Conservation (phyloP, 148 eudicot species). For the Amaranthus hypochondriacus region DNA sequence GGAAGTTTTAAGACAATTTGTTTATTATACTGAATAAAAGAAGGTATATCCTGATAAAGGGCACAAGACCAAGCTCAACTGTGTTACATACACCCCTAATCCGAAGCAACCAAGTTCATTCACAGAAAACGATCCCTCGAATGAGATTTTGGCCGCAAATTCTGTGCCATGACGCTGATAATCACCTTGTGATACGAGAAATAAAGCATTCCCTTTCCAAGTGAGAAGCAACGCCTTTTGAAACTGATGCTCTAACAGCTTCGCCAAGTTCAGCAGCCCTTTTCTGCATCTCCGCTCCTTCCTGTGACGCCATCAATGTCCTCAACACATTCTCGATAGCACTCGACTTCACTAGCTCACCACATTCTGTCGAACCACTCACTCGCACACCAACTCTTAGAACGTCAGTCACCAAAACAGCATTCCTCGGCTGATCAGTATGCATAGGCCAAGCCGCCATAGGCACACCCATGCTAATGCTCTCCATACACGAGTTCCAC, state of each 20-base stretch:
- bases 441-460: conserved; percentile 64
- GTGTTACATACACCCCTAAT: not conserved
- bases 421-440: conserved; percentile 58
- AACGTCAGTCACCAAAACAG: conserved; percentile 32
- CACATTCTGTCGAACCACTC: conserved; percentile 31
- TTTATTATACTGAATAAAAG: not conserved
- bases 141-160: not conserved
- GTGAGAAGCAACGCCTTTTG: conserved; percentile 43
- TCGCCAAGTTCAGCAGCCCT: conserved; percentile 37
- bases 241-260: conserved; percentile 28
- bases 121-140: not conserved
- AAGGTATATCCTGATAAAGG: not conserved
- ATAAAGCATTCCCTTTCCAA: conserved; percentile 50
- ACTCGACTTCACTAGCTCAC: conserved; percentile 26
- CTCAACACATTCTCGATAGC: conserved; percentile 32
- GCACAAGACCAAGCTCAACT: not conserved
- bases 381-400: conserved; percentile 37
- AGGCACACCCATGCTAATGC: conserved; percentile 60
- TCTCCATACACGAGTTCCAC: conserved; percentile 73
- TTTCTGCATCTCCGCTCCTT: conserved; percentile 44
- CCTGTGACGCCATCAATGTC: conserved; percentile 35
- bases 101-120: not conserved
- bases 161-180: not conserved
- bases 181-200: conserved; percentile 46
- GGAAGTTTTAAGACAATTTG: too few species aligned